Percentiles rank a stretch among this genome's conserved stretches.
Evolutionary conservation across 305 asterid genomes (phyloP).

Genomic region (Fraxinus sp.): DNA sequence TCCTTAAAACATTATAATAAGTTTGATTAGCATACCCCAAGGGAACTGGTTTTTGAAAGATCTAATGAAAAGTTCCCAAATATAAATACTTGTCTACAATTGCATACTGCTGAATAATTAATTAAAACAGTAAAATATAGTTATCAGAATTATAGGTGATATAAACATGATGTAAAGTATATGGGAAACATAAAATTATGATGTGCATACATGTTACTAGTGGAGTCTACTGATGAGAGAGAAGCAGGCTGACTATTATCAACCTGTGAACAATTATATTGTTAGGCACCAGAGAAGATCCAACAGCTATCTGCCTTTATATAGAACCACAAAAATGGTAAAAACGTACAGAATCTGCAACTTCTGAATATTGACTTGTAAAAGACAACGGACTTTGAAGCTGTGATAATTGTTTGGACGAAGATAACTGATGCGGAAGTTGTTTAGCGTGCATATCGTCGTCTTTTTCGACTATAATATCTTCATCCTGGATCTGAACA

Average conservation of each 20-base stretch:
- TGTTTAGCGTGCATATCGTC: conserved; percentile 53
- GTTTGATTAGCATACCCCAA: conserved; percentile 7
- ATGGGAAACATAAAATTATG: conserved; percentile 13
- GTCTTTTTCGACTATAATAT: conserved; percentile 55
- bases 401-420: conserved; percentile 33
- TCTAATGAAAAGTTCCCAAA: neutral
- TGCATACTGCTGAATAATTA: neutral
- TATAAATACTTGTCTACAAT: neutral
- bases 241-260: conserved; percentile 41
- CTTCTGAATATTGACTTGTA: conserved; percentile 68
- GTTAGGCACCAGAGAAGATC: conserved; percentile 21
- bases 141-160: neutral
- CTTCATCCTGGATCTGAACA: conserved; percentile 79
- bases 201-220: conserved; percentile 36
- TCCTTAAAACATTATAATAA: conserved; percentile 27
- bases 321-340: conserved; percentile 9
- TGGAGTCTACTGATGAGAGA: conserved; percentile 33
- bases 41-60: neutral
- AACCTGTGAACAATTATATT: conserved; percentile 40
- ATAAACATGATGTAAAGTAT: conserved; percentile 13
- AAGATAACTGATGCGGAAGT: conserved; percentile 39
- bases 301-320: conserved; percentile 1
- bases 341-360: conserved; percentile 61
- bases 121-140: neutral
- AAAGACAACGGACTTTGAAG: conserved; percentile 63